Percentiles rank a stretch among this genome's conserved stretches.
These are phyloP conservation scores for Pichia sp. DNA, from an alignment of 1,139 yeast species.

Conservation along the genomic window DNA sequence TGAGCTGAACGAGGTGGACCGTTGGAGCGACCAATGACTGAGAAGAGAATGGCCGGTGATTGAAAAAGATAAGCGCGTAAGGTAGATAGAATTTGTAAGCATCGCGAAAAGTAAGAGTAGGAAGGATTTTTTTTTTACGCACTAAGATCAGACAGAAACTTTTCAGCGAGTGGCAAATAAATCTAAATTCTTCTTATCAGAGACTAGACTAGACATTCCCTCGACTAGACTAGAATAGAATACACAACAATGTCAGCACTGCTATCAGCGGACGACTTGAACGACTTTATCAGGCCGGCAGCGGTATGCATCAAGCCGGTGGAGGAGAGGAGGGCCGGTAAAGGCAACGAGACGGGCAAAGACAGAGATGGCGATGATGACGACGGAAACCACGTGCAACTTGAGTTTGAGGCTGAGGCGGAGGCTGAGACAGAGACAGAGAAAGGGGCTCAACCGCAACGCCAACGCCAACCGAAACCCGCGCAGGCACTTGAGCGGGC, in stretches of 20 bases:
- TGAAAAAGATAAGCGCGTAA: too few relatives aligned
- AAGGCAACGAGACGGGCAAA: conserved; percentile 21
- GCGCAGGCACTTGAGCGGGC: conserved; percentile 58
- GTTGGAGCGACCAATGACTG: too few relatives aligned
- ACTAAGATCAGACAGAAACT: too few relatives aligned
- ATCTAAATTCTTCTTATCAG: too few relatives aligned
- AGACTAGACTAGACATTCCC: too few relatives aligned
- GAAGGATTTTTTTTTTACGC: too few relatives aligned
- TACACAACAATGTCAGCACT: conserved; percentile 63
- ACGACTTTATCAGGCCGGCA: conserved; percentile 92
- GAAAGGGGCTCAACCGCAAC: background rate
- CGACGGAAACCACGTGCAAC: conserved; percentile 38
- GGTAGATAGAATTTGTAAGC: too few relatives aligned
- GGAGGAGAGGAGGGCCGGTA: conserved; percentile 38
- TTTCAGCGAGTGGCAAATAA: too few relatives aligned
- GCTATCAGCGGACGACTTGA: conserved; percentile 79
- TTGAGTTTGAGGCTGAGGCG: conserved; percentile 36
- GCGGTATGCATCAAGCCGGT: conserved; percentile 91
- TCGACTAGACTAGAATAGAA: too few relatives aligned
- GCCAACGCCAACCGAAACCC: background rate
- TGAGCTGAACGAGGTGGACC: background rate
- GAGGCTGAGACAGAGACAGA: conserved; percentile 41
- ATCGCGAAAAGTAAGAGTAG: too few relatives aligned
- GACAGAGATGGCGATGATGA: conserved; percentile 4
- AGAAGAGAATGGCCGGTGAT: background rate